Percentiles rank a stretch among this genome's conserved stretches.
These are phyloP conservation scores for Lactarius hatsudake DNA, from an alignment of 768 basidiomycete species.

Conservation along the genomic window DNA sequence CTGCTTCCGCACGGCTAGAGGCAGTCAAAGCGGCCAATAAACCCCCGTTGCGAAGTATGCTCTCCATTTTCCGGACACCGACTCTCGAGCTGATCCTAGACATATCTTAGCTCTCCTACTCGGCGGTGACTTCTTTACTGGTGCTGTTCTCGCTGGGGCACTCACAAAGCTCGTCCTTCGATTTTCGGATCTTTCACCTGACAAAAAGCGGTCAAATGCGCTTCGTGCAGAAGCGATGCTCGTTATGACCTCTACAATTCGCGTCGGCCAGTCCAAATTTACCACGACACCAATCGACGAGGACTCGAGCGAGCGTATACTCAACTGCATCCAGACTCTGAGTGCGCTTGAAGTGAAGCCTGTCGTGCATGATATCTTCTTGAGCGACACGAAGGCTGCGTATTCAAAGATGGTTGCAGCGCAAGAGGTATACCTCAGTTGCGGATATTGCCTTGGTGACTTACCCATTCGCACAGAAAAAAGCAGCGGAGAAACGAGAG, in stretches of 20 bases:
- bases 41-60: slow-evolving; percentile 80
- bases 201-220: slow-evolving; percentile 57
- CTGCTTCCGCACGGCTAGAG: slow-evolving; percentile 63
- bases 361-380: slow-evolving; percentile 66
- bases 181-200: slow-evolving; percentile 50
- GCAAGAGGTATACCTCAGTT: slow-evolving; percentile 64
- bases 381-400: slow-evolving; percentile 85
- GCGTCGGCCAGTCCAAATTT: slow-evolving; percentile 96
- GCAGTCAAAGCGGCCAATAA: slow-evolving; percentile 84
- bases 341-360: slow-evolving; percentile 65
- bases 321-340: slow-evolving; percentile 93
- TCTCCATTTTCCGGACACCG: not conserved
- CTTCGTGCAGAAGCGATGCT: slow-evolving; percentile 95
- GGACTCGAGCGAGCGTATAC: slow-evolving; percentile 93
- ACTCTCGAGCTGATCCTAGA: slow-evolving; percentile 2
- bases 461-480: slow-evolving; percentile 52
- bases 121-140: slow-evolving; percentile 97
- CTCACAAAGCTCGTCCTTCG: slow-evolving; percentile 90
- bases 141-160: slow-evolving; percentile 82
- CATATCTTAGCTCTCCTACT: slow-evolving; percentile 66
- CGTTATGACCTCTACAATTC: slow-evolving; percentile 96
- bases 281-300: slow-evolving; percentile 95
- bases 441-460: not conserved
- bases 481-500: slow-evolving; percentile 87
- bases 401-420: slow-evolving; percentile 95